phyloP scores from a whole-genome alignment of 495 filamentous ascomycete species.

The Penicillium coffeae region DNA sequence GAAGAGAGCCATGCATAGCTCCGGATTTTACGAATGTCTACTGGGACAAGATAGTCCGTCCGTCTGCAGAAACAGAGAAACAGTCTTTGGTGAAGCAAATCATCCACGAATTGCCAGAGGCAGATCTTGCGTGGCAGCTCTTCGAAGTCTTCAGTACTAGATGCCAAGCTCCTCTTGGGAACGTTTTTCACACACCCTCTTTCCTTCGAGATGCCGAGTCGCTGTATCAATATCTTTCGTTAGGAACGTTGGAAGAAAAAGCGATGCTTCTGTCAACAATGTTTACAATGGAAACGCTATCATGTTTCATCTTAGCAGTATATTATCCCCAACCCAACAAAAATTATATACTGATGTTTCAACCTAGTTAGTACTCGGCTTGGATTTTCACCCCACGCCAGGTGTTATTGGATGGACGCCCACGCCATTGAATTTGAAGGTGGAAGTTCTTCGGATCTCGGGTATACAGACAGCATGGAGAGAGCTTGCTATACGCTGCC shows the following conservation, averaged over 20 bases:
- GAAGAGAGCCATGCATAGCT: neutral
- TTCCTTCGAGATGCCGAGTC: slow-evolving; percentile 16
- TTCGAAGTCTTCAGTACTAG: slow-evolving; percentile 24
- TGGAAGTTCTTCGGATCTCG: slow-evolving; percentile 8
- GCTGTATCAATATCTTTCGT: neutral
- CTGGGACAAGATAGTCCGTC: slow-evolving; percentile 3
- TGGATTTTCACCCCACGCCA: slow-evolving; percentile 10
- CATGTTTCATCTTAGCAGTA: slow-evolving; percentile 9
- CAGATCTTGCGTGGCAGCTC: slow-evolving; percentile 4
- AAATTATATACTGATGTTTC: slow-evolving; percentile 2
- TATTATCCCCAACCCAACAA: neutral
- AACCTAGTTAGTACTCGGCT: slow-evolving; percentile 9
- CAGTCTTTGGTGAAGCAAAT: slow-evolving; percentile 17
- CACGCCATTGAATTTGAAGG: neutral
- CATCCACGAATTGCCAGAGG: slow-evolving; percentile 6
- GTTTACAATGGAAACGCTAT: slow-evolving; percentile 4
- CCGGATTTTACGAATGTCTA: slow-evolving; percentile 7
- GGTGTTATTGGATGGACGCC: neutral
- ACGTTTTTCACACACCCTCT: slow-evolving; percentile 20
- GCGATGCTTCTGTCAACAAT: neutral
- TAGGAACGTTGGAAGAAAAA: neutral
- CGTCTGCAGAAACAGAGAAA: neutral
- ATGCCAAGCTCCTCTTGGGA: slow-evolving; percentile 26
- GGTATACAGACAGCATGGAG: slow-evolving; percentile 15
- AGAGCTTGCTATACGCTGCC: slow-evolving; percentile 24